Conservation (phyloP, 192 early-diverging fungal genomes). For the Umbelopsis ramanniana region DNA sequence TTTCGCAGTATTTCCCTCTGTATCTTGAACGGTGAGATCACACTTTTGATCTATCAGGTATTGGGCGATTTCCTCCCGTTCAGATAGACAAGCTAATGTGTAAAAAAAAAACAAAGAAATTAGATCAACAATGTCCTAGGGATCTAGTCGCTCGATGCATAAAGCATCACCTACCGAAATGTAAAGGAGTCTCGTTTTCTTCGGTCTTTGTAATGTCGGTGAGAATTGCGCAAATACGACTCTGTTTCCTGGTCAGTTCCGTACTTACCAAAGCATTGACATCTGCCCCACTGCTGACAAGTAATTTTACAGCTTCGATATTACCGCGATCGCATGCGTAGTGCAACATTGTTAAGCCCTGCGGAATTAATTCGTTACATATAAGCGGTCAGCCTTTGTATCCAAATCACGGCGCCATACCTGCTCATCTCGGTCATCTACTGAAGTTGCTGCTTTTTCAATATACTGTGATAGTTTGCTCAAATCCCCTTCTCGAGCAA, state of each 20-base stretch:
- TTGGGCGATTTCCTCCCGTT: slow-evolving; percentile 30
- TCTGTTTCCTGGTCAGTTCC: background rate
- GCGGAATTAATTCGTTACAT: slow-evolving; percentile 7
- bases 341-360: slow-evolving; percentile 60
- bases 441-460: background rate
- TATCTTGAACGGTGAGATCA: slow-evolving; percentile 22
- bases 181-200: slow-evolving; percentile 35
- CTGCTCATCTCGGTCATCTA: slow-evolving; percentile 28
- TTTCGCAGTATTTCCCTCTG: slow-evolving; percentile 32
- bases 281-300: slow-evolving; percentile 43
- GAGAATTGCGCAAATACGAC: background rate
- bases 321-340: slow-evolving; percentile 58
- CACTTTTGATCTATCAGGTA: slow-evolving; percentile 24
- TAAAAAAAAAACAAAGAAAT: background rate
- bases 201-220: background rate
- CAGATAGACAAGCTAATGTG: slow-evolving; percentile 36
- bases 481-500: slow-evolving; percentile 22
- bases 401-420: background rate
- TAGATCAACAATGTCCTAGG: background rate
- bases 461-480: slow-evolving; percentile 9
- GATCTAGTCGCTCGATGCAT: background rate
- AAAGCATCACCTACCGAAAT: slow-evolving; percentile 28
- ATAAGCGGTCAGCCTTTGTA: background rate
- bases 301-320: slow-evolving; percentile 43
- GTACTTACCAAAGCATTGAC: slow-evolving; percentile 28